Evolutionary conservation across 1,284 basidiomycete genomes (phyloP).

Genomic region (Ustilago xerochloae): DNA sequence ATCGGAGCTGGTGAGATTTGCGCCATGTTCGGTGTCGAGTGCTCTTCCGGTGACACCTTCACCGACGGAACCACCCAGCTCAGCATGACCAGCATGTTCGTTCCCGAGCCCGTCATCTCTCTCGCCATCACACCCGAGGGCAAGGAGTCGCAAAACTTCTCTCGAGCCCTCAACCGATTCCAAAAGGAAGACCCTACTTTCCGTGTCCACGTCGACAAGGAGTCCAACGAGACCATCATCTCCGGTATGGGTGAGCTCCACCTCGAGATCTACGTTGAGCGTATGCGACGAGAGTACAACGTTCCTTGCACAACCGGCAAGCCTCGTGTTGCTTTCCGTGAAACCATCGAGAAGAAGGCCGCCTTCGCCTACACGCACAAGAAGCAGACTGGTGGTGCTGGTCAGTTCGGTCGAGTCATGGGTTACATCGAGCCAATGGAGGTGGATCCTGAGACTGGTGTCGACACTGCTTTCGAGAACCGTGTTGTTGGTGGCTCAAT

Average conservation of each 20-base stretch:
- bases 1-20: conserved; percentile 99
- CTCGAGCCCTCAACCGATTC: conserved; percentile 95
- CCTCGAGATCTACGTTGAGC: conserved; percentile 98
- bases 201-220: conserved; percentile 92
- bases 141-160: conserved; percentile 85
- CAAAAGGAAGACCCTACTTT: conserved; percentile 99
- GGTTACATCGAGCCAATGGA: conserved; percentile 92
- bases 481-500: conserved; percentile 92
- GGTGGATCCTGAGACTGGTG: conserved; percentile 80
- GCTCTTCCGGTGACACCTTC: conserved; percentile 97
- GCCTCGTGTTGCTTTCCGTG: conserved; percentile 95
- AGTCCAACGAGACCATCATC: conserved; percentile 99
- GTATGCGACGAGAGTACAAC: conserved; percentile 97
- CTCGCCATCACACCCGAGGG: conserved; percentile 91
- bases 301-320: conserved; percentile 94
- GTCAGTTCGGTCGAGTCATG: conserved; percentile 93
- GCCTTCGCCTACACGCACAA: conserved; percentile 95
- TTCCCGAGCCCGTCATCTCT: conserved; percentile 98
- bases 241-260: conserved; percentile 99
- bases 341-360: conserved; percentile 85
- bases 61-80: conserved; percentile 72
- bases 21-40: conserved; percentile 99
- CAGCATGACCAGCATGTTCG: conserved; percentile 89
- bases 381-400: conserved; percentile 97
- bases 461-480: conserved; percentile 89